Conservation (phyloP, 345 rosid genomes). For the Populus pruinosa region DNA sequence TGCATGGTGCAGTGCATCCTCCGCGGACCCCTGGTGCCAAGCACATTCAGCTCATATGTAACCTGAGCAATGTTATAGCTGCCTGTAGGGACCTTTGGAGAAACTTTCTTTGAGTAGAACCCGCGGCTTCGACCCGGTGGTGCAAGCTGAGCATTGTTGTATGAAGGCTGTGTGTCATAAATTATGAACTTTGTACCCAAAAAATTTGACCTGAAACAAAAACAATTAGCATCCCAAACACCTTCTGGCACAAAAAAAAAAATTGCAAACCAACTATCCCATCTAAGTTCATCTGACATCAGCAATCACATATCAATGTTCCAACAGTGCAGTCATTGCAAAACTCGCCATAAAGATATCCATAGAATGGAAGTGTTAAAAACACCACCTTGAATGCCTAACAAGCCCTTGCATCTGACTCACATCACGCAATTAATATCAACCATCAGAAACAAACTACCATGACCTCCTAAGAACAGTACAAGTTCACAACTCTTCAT, state of each 20-base stretch:
- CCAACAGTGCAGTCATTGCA: background rate
- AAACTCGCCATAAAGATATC: background rate
- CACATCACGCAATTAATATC: background rate
- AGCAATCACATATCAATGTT: background rate
- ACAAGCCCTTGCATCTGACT: background rate
- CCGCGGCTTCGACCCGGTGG: constrained; percentile 82
- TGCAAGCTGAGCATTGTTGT: constrained; percentile 58
- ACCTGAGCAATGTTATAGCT: constrained; percentile 87
- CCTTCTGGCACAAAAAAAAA: background rate
- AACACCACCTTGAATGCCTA: background rate
- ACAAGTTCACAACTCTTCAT: background rate
- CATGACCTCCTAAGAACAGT: background rate
- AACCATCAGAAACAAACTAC: background rate
- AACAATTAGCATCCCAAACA: background rate
- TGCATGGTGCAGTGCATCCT: constrained; percentile 89
- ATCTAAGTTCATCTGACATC: background rate
- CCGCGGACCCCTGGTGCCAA: constrained; percentile 92
- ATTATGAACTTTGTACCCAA: constrained; percentile 86
- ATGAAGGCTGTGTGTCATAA: constrained; percentile 88
- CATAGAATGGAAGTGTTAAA: background rate
- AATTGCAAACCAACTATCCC: background rate
- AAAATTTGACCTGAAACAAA: constrained; percentile 74
- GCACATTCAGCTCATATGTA: constrained; percentile 81
- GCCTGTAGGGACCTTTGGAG: constrained; percentile 85
- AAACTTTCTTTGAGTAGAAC: constrained; percentile 76